Conservation (phyloP, 2,329 filamentous ascomycete species). For the Gnomoniopsis sp. region DNA sequence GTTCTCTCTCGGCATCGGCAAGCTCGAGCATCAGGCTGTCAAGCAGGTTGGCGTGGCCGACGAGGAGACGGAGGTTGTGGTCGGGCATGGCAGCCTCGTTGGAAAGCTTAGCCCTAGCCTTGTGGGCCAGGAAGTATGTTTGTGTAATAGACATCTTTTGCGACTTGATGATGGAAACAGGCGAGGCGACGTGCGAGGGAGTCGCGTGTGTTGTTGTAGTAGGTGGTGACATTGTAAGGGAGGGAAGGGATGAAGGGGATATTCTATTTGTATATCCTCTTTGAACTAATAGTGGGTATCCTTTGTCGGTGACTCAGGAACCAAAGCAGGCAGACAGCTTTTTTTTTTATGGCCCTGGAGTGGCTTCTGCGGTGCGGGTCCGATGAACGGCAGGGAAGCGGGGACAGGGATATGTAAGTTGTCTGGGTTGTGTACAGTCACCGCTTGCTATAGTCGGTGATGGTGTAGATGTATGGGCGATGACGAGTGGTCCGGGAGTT, state of each 20-base stretch:
- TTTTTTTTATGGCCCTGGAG: neutral
- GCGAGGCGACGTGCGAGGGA: constrained; percentile 30
- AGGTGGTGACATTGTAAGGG: constrained; percentile 33
- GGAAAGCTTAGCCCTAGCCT: constrained; percentile 93
- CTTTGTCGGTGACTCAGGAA: constrained; percentile 21
- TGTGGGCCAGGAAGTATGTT: constrained; percentile 97
- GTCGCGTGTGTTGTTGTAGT: constrained; percentile 14
- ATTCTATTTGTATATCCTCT: constrained; percentile 17
- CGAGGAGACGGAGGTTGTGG: constrained; percentile 91
- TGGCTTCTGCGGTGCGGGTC: constrained; percentile 12
- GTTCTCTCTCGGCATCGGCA: constrained; percentile 89
- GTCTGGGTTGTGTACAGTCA: constrained; percentile 10
- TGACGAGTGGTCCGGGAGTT: neutral
- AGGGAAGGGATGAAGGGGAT: neutral
- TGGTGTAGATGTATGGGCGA: neutral
- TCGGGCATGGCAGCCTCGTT: constrained; percentile 85
- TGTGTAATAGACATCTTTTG: constrained; percentile 97
- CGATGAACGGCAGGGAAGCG: constrained; percentile 10
- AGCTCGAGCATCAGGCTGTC: constrained; percentile 89
- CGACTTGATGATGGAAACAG: constrained; percentile 50
- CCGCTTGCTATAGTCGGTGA: constrained; percentile 3
- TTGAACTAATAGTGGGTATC: constrained; percentile 27
- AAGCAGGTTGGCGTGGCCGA: constrained; percentile 97
- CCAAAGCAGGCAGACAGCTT: constrained; percentile 10
- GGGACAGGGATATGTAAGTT: neutral